These are phyloP conservation scores for Microcera coccophila DNA, from an alignment of 2,329 filamentous ascomycete species.

Conservation along the genomic window DNA sequence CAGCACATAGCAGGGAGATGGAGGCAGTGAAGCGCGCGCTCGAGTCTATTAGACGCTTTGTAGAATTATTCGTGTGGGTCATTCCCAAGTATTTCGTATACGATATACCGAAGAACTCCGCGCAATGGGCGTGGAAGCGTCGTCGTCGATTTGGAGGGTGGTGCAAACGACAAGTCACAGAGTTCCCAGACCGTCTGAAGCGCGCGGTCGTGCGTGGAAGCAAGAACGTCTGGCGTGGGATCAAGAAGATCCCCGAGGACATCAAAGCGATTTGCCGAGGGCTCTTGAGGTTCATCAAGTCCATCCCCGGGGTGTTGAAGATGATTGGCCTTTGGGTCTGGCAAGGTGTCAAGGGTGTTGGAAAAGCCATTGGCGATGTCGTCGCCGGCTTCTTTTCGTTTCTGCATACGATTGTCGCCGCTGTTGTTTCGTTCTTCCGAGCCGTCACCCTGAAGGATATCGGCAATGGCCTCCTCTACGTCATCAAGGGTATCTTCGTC, in stretches of 20 bases:
- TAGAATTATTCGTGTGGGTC: conserved; percentile 27
- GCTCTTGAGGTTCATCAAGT: conserved; percentile 17
- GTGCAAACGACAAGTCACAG: conserved; percentile 26
- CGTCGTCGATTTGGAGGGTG: conserved; percentile 28
- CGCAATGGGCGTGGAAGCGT: conserved; percentile 20
- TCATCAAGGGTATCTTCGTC: conserved; percentile 32
- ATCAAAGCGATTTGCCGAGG: conserved; percentile 12
- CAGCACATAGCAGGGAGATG: conserved; percentile 30
- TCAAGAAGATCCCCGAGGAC: conserved; percentile 23
- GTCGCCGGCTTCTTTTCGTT: conserved; percentile 29
- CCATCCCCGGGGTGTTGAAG: conserved; percentile 26
- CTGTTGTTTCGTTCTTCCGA: conserved; percentile 33
- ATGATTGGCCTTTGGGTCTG: conserved; percentile 29
- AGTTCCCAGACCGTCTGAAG: conserved; percentile 27
- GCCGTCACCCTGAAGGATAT: conserved; percentile 39
- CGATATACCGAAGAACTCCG: conserved; percentile 21
- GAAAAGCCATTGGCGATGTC: conserved; percentile 23
- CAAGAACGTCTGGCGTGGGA: conserved; percentile 11
- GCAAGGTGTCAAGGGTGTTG: conserved; percentile 24
- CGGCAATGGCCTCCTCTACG: conserved; percentile 32
- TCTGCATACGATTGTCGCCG: conserved; percentile 34
- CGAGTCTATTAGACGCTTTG: conserved; percentile 21
- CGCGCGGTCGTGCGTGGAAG: conserved; percentile 8
- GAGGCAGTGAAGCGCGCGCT: conserved; percentile 20
- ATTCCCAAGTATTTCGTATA: conserved; percentile 30